Conservation (phyloP, 202 grass and related monocot genomes). For the Dendrocalamus latiflorus region DNA sequence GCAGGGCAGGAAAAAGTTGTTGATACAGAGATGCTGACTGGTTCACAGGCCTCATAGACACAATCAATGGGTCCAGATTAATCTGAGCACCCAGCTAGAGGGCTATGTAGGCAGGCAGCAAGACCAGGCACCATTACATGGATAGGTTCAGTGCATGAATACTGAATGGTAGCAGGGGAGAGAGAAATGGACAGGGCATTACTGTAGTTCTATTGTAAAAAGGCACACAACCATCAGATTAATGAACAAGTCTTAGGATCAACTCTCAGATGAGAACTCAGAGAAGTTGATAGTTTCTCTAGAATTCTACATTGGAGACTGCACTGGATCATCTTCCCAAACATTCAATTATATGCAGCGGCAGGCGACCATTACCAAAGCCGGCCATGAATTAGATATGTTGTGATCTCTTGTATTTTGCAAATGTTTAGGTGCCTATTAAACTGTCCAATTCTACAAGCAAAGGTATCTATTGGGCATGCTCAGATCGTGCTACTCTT, state of each 20-base stretch:
- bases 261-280: neutral
- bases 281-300: neutral
- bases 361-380: neutral
- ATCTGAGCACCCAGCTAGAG: neutral
- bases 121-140: slow-evolving; percentile 12
- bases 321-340: neutral
- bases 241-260: neutral
- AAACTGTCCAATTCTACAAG: slow-evolving; percentile 10
- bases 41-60: slow-evolving; percentile 33
- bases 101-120: neutral
- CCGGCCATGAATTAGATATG: slow-evolving; percentile 31
- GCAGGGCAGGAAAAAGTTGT: slow-evolving; percentile 33
- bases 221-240: neutral
- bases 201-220: too few relatives aligned
- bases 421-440: neutral
- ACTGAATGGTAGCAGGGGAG: too few relatives aligned
- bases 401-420: neutral
- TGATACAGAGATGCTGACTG: slow-evolving; percentile 52
- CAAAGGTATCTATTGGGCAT: slow-evolving; percentile 28
- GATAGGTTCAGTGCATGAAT: slow-evolving; percentile 29
- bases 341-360: slow-evolving; percentile 1
- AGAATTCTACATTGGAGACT: neutral
- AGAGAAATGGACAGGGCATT: too few relatives aligned
- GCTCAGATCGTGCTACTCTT: slow-evolving; percentile 9
- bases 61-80: slow-evolving; percentile 23